Evolutionary conservation across 345 rosid species (phyloP), one percentile per base, ranked within the genome.

Genomic region (Arabis alpina): DNA sequence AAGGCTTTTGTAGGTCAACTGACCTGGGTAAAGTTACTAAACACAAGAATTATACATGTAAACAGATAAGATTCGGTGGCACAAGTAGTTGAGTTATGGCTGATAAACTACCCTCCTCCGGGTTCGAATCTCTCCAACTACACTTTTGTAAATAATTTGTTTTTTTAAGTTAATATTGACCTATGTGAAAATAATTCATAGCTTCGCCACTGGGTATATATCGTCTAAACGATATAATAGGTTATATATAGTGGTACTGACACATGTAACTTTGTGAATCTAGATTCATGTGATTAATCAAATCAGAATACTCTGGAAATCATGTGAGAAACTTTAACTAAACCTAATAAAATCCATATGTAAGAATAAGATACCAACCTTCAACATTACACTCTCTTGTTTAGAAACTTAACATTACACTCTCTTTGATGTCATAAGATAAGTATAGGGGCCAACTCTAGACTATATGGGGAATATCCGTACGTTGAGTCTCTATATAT

Each of bases 291-390:
- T n/a, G 9, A 8, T 8, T 55, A 27, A 55, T 64, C 51, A 72
- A 64, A 64, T 55, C 41, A 47, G 15, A 55, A 50, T 40, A 49
- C 12, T 58, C 19, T 4, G 4, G 5, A 27, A 36, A 13, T 54
- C 53, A 54, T 67, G 45, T n/a, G 55, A 45, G 71, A 36, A 47
- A 47, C 48, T 68, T 13, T 12, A 54, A 3, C 36, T 30, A 16
- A 34, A 57, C 39, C 56, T 47, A 10, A 47, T 42, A 63, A 47
- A 37, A 27, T 47, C 28, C 28, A 64, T 64, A 49, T 28, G 40
- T 66, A 57, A 57, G 66, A 73, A 73, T 36, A 66, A 41, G 66
- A 73, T 50, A 51, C 72, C 66, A 73, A 12, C 15, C 72, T 58
- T 73, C 66, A 57, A 50, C 8, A 57, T 28, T 57, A 54, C 65